Base-by-base conservation (phyloP, 306 rosid genomes). In the Corylus americana region DNA sequence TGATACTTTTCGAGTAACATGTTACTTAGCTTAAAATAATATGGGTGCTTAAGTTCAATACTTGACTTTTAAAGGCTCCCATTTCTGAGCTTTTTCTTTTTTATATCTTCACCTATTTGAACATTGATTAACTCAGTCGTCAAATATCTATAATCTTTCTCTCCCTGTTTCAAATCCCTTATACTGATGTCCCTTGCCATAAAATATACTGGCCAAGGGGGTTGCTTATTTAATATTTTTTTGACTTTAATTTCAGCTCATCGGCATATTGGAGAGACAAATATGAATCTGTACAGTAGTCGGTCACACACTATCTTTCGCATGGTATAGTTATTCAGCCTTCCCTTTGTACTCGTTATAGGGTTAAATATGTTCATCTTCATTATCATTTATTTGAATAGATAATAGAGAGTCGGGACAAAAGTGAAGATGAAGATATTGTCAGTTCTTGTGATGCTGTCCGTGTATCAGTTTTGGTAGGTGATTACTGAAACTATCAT, bases 181-280 rank as follows among this genome's bases (percentile, higher is more conserved):
- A n/a, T 35, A 82, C 78, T 27, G 74, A 76, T 70, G 73, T 11
- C 16, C 68, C 66, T 25, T 39, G 54, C 20, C 77, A 54, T 75
- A 74, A 50, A 67, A 54, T 13, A 4, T 51, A 80, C 64, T 8
- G 7, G 71, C 62, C 20, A 61, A 70, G 47, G 78, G 73, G 22
- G 22, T 49, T 18, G 45, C 35, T 71, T 74, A 70, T 44, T 45
- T 68, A n/a, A 20, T 31, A 11, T 39, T 66, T 55, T 73, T 63
- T 62, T 22, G 71, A 17, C 29, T 81, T 73, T 63, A 77, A 74
- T 77, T 71, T 79, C 92, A 95, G 98, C 97, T 64, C 98, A 91
- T 90, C 96, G 97, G 66, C 98, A 91, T 88, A 92, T 95, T 53
- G 98, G 98, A 77, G 98, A 95, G 90, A 92, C 98, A 86, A 95